These are phyloP conservation scores for Rhynchospora breviuscula DNA, from an alignment of 176 grass and related monocot species.

Conservation along the genomic window DNA sequence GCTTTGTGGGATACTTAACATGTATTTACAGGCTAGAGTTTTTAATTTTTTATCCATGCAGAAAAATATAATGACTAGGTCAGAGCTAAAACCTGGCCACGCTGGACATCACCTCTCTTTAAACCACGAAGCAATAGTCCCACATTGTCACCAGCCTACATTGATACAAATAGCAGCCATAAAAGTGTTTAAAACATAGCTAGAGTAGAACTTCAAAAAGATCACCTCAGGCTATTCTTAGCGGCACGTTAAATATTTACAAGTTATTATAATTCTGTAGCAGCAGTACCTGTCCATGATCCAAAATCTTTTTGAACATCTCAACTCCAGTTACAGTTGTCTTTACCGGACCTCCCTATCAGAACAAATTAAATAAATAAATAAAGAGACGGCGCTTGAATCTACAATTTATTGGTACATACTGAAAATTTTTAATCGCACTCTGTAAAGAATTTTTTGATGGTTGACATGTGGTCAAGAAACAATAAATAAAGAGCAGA, in stretches of 20 bases:
- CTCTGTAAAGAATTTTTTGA: neutral
- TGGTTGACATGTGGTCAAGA: neutral
- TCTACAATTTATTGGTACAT: neutral
- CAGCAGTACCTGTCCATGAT: slow-evolving; percentile 74
- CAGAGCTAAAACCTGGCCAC: slow-evolving; percentile 61
- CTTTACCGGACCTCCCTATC: slow-evolving; percentile 67
- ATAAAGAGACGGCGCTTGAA: neutral
- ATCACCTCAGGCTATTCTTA: neutral
- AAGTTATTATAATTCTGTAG: slow-evolving; percentile 8
- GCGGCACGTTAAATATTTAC: neutral
- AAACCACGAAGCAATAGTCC: slow-evolving; percentile 92
- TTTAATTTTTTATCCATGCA: neutral
- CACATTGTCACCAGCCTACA: slow-evolving; percentile 88
- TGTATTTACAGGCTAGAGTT: neutral
- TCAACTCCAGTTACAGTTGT: slow-evolving; percentile 95
- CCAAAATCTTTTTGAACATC: slow-evolving; percentile 99
- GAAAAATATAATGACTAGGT: neutral
- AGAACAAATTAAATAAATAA: slow-evolving; percentile 5
- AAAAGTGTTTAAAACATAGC: neutral
- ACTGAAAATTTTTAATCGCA: neutral
- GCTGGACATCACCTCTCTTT: slow-evolving; percentile 86
- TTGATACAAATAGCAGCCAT: neutral
- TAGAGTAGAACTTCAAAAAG: neutral
- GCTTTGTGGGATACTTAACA: neutral
- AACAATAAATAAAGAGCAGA: neutral